Base-by-base conservation (phyloP, 2,329 filamentous ascomycete species). In the Hypoxylon sp. region DNA sequence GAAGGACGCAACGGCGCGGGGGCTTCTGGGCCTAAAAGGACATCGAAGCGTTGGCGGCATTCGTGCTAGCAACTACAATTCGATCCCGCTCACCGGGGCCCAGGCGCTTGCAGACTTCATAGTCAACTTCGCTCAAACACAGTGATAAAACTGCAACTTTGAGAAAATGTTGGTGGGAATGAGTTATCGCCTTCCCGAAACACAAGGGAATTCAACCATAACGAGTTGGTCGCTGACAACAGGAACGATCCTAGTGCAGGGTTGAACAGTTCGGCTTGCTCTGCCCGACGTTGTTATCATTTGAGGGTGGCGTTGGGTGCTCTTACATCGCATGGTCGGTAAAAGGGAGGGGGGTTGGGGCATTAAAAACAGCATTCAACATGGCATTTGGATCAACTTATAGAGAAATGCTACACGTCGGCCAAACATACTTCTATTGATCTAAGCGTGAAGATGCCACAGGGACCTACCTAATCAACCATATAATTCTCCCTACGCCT, bases 31-130 rank as follows among this genome's bases (percentile, higher is more conserved):
- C 0, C 82, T 97, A 44, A 97, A 97, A 82, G 95, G 95, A 0
- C 95, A 98, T 78, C 86, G 95, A 65, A 91, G 87, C 64, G 90
- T 98, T 1, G 92, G 93, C 14, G 94, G 94, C 26, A 94, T 97
- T 65, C 87, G 95, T 12, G 91, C 90, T 18, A 91, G 87, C 78
- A 97, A 96, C 77, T 98, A 97, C 81, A 97, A 97, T 80, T 91
- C 92, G 1, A 89, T 97, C 42, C 79, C 91, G 0, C 75, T 90
- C 0, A 85, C 87, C 40, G 89, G 87, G 0, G 89, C 88, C 0
- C 82, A 91, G 78, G 90, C 90, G 78, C 82, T 94, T 46, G 89
- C 86, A 48, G 78, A 80, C 26, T 93, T 91, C 67, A 84, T 93
- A 54, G 74, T 80, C 9, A 74, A 77, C 0, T 89, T 88, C 76